Percentiles rank a stretch among this genome's conserved stretches.
Conservation (phyloP, 805 yeast species). For the Groenewaldozyma salmanticensis region DNA sequence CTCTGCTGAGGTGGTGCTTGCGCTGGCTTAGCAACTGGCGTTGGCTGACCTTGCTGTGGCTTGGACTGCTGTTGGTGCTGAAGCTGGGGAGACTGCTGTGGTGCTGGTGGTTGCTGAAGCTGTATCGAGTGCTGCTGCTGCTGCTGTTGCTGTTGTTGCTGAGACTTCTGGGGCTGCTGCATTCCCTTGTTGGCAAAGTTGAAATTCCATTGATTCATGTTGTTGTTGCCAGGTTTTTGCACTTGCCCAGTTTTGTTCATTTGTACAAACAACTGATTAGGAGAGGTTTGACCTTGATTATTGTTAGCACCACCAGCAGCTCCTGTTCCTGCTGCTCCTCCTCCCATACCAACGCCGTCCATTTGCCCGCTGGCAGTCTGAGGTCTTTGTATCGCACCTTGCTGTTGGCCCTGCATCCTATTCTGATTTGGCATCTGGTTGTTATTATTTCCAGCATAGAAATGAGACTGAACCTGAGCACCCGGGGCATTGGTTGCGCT, state of each 20-base stretch:
- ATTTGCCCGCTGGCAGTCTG: too few relatives aligned
- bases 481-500: background rate
- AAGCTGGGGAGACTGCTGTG: constrained; percentile 18
- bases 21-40: background rate
- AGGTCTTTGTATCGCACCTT: too few relatives aligned
- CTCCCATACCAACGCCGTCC: too few relatives aligned
- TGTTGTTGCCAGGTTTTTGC: background rate
- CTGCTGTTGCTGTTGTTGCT: constrained; percentile 10
- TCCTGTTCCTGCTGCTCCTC: background rate
- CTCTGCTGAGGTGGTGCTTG: constrained; percentile 13
- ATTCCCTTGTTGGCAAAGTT: background rate
- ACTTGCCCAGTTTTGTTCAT: background rate
- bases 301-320: background rate
- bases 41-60: background rate
- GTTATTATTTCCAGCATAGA: too few relatives aligned
- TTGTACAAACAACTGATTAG: background rate
- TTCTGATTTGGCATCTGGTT: too few relatives aligned
- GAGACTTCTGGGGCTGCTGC: constrained; percentile 3
- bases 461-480: background rate
- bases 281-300: background rate
- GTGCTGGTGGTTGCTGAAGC: constrained; percentile 20
- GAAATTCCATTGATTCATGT: background rate
- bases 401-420: constrained; percentile 4
- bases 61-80: constrained; percentile 6
- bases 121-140: constrained; percentile 16